Base-by-base conservation (phyloP, 768 basidiomycete species). In the Tylopilus vinaceipallidus region DNA sequence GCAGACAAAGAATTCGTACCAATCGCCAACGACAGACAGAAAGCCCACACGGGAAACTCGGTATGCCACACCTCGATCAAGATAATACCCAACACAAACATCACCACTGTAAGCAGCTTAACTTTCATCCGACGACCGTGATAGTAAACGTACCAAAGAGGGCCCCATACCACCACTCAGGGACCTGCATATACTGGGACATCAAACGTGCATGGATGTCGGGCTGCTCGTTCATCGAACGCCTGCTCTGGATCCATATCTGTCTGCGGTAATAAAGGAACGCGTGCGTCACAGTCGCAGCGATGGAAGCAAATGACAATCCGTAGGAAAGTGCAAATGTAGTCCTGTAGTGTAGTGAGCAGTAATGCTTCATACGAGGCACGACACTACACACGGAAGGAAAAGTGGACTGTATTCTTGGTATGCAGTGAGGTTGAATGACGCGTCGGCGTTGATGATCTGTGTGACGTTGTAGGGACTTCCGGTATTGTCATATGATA, bases 311-410 rank as follows among this genome's bases (percentile, higher is more conserved):
- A 56, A 93, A 92, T n/a, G 85, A 86, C 9, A 92, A 73, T 20
- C 84, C 90, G 59, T 92, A 94, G 9, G 83, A 75, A 30, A 92
- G 68, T 12, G 91, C 84, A 60, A 91, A 92, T 0, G 87, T 85
- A 23, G 81, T 71, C 24, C 66, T 66, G 40, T 20, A 17, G 1
- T 5, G 1, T 8, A 0, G 16, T 63, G n/a, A 59, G 32, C 17
- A 39, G 24, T 19, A 54, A 42, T 9, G 10, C 24, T 39, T 13
- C 3, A 22, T 5, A 36, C 16, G 2, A 37, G 19, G 11, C 12
- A 13, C 12, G 3, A 19, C 2, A 4, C 13, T 53, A 65, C 53
- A 24, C 53, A 63, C 57, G 83, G 79, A 38, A 88, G 68, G 67
- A 77, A 85, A 47, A 89, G 53, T 0, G 85, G 84, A 49, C 77